Base-by-base conservation (phyloP, 2,329 filamentous ascomycete species). In the Cyclaneusma minus region DNA sequence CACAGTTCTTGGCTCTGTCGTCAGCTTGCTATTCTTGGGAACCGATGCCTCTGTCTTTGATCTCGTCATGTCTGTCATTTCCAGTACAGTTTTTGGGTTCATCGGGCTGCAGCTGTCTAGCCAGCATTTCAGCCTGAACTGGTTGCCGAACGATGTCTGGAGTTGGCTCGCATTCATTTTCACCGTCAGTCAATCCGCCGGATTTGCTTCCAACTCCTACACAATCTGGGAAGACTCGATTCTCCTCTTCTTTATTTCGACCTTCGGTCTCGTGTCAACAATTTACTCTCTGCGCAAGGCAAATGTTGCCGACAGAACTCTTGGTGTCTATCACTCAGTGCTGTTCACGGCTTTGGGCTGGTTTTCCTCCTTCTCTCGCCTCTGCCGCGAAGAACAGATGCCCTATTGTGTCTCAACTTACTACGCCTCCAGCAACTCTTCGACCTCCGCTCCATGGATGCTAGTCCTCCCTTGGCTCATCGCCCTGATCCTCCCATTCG, bases 221-320 rank as follows among this genome's bases (percentile, higher is more conserved):
- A 95, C 87, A 0, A 93, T 98, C 38, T 98, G 89, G 85, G 89
- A 98, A 55, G 89, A 98, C 44, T 80, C 83, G 9, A 94, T 94
- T 29, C 64, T 93, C 4, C 62, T 93, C 3, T 93, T 92, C 56
- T 87, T 95, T 55, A 68, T 94, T 31, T 71, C 73, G 3, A 89
- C 85, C 0, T 94, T 95, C 46, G 85, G 84, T 16, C 51, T 84
- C 5, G 62, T 76, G n/a, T 69, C 77, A 18, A 66, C 78, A 8
- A 52, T 82, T 8, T 73, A 77, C 3, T 85, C 85, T 1, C 64
- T 92, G 42, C 70, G 81, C 10, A 73, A 84, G 36, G 64, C 71
- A 27, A 61, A 65, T 18, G 55, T 64, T 13, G 56, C 64, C 3
- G 79, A 91, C 38, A 70, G 79, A 21, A 69, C 76, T 7, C 55